Base-by-base conservation (phyloP, 129 eudicot genomes). In the Flaveria bidentis region DNA sequence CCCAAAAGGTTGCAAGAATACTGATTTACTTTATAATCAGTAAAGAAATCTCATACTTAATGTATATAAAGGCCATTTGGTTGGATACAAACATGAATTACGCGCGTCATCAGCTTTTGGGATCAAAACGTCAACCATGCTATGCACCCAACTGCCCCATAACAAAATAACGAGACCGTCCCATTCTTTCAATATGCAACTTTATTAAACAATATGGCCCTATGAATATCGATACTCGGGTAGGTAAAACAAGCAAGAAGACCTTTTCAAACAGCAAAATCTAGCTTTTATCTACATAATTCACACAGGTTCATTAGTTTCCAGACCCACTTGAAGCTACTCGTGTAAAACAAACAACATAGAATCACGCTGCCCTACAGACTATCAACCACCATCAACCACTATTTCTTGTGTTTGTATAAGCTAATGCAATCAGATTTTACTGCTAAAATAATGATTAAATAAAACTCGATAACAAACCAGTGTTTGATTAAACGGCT, bases 281-380 rank as follows among this genome's bases (percentile, higher is more conserved):
- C 44, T 73, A 72, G 47, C 74, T 73, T 80, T 41, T 72, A 80
- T 80, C 79, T 80, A 80, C 83, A 73, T 53, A 80, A 80, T 13
- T 78, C 71, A 58, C 73, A 55, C 62, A 13, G 76, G 18, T 68
- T 77, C 67, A 4, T 77, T 23, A 53, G 5, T 9, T 30, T 41
- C 58, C 23, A 58, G 69, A 57, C 25, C 28, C 9, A 36, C 70
- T 67, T 15, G 20, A 72, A 71, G 67, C 45, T 78, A 63, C 83
- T 72, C 63, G 73, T 79, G 63, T 51, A 41, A 63, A 79, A 79
- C 58, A 78, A 78, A 78, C 49, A 61, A 9, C 53, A 78, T 0
- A 79, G 53, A 20, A 33, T 61, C 28, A 62, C 41, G 50, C 52
- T 52, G 14, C 28, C 33, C 82, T 69, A 78, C 50, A 11, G 53